Conservation (phyloP, 2,329 filamentous ascomycete species). For the Colletotrichum somersetense region DNA sequence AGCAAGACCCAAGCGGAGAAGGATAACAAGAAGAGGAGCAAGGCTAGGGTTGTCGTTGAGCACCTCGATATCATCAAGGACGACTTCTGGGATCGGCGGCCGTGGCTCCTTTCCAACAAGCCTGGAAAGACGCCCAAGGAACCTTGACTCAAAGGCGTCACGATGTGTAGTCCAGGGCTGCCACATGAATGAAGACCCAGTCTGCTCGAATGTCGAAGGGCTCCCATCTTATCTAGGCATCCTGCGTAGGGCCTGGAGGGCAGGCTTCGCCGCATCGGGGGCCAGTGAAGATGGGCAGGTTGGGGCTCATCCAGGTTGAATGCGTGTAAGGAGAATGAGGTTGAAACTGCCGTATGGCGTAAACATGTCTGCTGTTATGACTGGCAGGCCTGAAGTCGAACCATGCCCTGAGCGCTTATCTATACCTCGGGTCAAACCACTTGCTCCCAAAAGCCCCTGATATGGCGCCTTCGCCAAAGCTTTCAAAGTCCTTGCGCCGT, state of each 20-base stretch:
- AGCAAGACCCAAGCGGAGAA: conserved; percentile 88
- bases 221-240: background rate
- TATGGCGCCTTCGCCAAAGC: background rate
- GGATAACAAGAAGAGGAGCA: conserved; percentile 82
- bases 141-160: conserved; percentile 49
- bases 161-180: background rate
- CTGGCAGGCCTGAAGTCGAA: background rate
- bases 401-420: background rate
- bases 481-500: background rate
- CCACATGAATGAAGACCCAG: background rate
- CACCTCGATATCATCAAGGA: conserved; percentile 96
- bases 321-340: background rate
- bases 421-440: background rate
- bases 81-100: conserved; percentile 89
- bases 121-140: conserved; percentile 78
- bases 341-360: background rate
- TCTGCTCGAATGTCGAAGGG: background rate
- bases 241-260: background rate
- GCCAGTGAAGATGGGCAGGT: background rate
- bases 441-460: background rate
- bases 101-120: conserved; percentile 84
- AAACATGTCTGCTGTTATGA: background rate
- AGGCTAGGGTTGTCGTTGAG: conserved; percentile 84
- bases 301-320: background rate
- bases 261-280: background rate